A percentile compares a stretch with the other conserved stretches of the same genome.
These are phyloP conservation scores for Tagetes erecta DNA, from an alignment of 129 eudicot genomes.

Conservation along the genomic window DNA sequence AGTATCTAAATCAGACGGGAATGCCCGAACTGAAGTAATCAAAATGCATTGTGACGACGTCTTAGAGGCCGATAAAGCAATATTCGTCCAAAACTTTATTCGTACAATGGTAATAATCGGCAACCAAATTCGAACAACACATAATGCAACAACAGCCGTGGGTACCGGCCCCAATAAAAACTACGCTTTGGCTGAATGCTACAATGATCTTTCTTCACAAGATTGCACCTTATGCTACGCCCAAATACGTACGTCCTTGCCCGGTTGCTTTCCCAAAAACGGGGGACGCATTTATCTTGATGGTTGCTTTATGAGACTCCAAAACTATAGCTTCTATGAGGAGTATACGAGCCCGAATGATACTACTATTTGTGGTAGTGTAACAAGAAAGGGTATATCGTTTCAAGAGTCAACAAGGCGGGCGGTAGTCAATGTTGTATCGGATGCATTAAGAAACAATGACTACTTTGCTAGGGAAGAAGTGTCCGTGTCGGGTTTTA, in stretches of 20 bases:
- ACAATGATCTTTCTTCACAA: constrained; percentile 63
- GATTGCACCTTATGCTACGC: constrained; percentile 70
- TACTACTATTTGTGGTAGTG: constrained; percentile 50
- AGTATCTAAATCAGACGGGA: constrained; percentile 41
- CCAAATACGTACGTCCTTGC: constrained; percentile 56
- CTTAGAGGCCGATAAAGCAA: constrained; percentile 31
- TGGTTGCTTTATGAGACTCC: constrained; percentile 70
- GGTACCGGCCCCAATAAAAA: constrained; percentile 47
- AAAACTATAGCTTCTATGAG: constrained; percentile 49
- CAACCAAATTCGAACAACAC: constrained; percentile 40
- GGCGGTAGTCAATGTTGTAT: constrained; percentile 47
- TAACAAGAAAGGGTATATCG: constrained; percentile 33
- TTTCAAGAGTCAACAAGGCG: constrained; percentile 40
- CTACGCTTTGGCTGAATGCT: constrained; percentile 64
- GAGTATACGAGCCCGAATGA: constrained; percentile 50
- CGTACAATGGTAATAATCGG: constrained; percentile 53
- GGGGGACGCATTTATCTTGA: constrained; percentile 63
- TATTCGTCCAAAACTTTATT: constrained; percentile 49
- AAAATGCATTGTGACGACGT: constrained; percentile 33
- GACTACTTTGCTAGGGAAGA: constrained; percentile 44
- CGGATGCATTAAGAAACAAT: constrained; percentile 34
- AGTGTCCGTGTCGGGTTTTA: constrained; percentile 30
- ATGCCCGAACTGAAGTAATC: constrained; percentile 50
- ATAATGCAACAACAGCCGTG: constrained; percentile 39
- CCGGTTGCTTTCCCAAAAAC: constrained; percentile 58